Evolutionary conservation across 2,329 filamentous ascomycete genomes (phyloP).

Genomic region (Aspergillus arachidicola): DNA sequence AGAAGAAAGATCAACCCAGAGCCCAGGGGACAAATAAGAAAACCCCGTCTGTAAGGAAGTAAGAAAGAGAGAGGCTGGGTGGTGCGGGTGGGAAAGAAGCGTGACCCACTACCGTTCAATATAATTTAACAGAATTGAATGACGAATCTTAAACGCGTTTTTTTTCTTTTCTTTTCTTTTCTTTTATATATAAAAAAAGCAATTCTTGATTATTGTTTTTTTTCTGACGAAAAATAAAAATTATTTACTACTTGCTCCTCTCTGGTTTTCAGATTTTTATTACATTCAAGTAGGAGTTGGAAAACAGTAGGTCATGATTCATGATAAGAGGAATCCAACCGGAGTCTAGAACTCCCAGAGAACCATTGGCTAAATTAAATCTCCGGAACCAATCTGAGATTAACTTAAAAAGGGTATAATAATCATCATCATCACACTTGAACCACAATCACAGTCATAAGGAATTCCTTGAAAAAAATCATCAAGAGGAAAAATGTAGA

Average conservation of each 20-base stretch:
- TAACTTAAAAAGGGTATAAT: slow-evolving; percentile 4
- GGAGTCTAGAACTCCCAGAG: neutral
- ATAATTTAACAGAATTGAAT: neutral
- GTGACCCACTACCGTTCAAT: neutral
- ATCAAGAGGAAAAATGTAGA: neutral
- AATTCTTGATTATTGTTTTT: too few species aligned
- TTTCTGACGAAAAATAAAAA: too few species aligned
- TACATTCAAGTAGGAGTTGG: too few species aligned
- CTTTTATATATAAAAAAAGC: too few species aligned
- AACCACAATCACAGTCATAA: slow-evolving; percentile 9
- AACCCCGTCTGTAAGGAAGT: neutral
- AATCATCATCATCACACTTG: neutral
- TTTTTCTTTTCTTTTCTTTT: too few species aligned
- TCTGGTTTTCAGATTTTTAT: too few species aligned
- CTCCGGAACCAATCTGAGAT: slow-evolving; percentile 5
- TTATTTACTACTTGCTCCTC: too few species aligned
- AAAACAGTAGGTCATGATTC: neutral
- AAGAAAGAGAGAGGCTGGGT: slow-evolving; percentile 23
- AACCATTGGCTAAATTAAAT: slow-evolving; percentile 9
- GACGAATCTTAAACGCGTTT: neutral
- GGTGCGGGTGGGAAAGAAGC: neutral
- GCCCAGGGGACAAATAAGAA: neutral
- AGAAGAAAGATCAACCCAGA: neutral
- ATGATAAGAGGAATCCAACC: neutral
- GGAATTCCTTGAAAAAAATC: neutral